Evolutionary conservation across 1,139 yeast genomes (phyloP), one percentile per base, ranked within the genome.

Genomic region (Magnusiomyces paraingens): DNA sequence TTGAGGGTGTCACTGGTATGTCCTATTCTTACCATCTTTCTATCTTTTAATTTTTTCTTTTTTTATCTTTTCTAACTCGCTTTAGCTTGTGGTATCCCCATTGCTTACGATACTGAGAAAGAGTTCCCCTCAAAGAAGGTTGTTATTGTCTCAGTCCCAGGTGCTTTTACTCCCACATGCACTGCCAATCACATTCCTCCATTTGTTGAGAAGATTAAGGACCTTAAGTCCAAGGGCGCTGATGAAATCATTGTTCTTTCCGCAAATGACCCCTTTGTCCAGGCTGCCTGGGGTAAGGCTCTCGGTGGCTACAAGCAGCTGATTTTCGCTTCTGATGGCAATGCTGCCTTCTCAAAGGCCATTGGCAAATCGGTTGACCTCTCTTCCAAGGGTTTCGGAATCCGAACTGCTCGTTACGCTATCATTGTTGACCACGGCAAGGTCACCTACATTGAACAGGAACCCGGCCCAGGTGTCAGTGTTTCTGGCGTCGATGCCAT

Each of bases 91-190:
- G 79, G 81, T 50, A 70, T 70, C 50, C 90, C 90, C 49, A 66
- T 70, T 44, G 71, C 70, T 38, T 74, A 77, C 58, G 78, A 81
- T 62, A 73, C 83, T 57, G 73, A 75, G 57, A 73, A 74, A 66
- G 73, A 77, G 61, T 70, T 70, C 63, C 74, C 69, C 39, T 78
- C 76, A 60, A 78, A 78, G 69, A 80, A 77, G 61, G 78, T 86
- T 48, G 81, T 86, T 46, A 75, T 88, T 63, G 88, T 91, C 44
- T 79, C 88, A 55, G 95, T 87, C 29, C 96, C 96, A 58, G 95
- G 95, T 60, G 95, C 96, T 22, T 89, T 88, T 77, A 86, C 96
- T 41, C 95, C 95, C 61, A 83, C 95, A 5, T 89, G 96, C 73
- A 82, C 93, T 40, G 86, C 82, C 60, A 74, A 78, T 62, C 96